Conservation (phyloP, 495 filamentous ascomycete species). For the Penicillium fimorum region DNA sequence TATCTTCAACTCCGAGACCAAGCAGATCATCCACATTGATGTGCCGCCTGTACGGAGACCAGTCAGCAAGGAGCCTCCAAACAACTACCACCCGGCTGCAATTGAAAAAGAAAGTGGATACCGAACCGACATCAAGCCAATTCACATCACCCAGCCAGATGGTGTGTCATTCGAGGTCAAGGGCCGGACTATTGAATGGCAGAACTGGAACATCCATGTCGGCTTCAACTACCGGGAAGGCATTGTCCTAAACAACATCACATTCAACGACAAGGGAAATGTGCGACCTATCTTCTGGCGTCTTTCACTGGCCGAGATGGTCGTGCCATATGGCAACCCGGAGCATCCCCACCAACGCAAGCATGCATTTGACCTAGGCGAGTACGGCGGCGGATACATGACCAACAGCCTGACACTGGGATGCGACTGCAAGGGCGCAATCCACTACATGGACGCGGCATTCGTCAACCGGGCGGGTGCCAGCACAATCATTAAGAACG, state of each 20-base stretch:
- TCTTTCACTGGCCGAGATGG: slow-evolving; percentile 94
- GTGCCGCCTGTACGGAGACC: slow-evolving; percentile 77
- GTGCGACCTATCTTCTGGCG: slow-evolving; percentile 84
- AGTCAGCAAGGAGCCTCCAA: slow-evolving; percentile 67
- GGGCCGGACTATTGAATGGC: slow-evolving; percentile 80
- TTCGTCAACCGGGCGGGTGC: slow-evolving; percentile 82
- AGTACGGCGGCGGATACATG: slow-evolving; percentile 96
- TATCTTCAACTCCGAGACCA: slow-evolving; percentile 81
- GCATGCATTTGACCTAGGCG: slow-evolving; percentile 91
- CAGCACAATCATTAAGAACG: slow-evolving; percentile 82
- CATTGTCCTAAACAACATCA: slow-evolving; percentile 87
- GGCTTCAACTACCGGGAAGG: slow-evolving; percentile 97
- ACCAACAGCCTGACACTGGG: slow-evolving; percentile 86
- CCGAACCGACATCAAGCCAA: slow-evolving; percentile 81
- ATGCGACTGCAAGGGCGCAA: slow-evolving; percentile 93
- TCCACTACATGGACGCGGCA: slow-evolving; percentile 85
- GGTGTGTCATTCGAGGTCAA: slow-evolving; percentile 88
- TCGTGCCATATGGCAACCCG: slow-evolving; percentile 92
- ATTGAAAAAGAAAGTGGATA: slow-evolving; percentile 76
- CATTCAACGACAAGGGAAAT: slow-evolving; percentile 82
- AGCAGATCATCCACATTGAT: slow-evolving; percentile 85
- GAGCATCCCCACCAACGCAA: slow-evolving; percentile 92
- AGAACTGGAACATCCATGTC: slow-evolving; percentile 92
- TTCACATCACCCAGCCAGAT: slow-evolving; percentile 92
- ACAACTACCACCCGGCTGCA: slow-evolving; percentile 76